Evolutionary conservation across 2,329 filamentous ascomycete genomes (phyloP), one percentile per base, ranked within the genome.

Genomic region (Didymella glomerata): DNA sequence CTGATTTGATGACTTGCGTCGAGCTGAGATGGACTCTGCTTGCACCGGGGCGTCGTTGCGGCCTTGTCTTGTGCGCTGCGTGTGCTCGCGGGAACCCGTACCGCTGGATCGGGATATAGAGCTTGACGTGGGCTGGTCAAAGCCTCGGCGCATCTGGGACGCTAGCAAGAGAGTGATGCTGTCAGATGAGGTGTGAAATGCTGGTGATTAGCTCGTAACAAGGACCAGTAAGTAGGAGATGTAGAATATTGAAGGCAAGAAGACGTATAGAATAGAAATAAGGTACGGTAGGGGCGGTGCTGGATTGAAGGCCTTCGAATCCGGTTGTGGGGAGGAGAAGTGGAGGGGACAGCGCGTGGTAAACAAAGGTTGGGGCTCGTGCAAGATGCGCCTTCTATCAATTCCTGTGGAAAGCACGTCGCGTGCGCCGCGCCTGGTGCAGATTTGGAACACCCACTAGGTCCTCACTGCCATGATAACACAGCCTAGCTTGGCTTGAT

Each of bases 361-460:
- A 41, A 48, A 56, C 38, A 50, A 61, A 69, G 60, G 66, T 61
- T 72, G 67, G 63, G 57, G 51, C 57, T 64, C 61, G 64, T 60
- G 68, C 52, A 58, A 67, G 52, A 61, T 66, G 72, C 66, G 69
- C 72, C 67, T 76, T 73, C 73, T 76, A 74, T 71, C 51, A 64
- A 71, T 69, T 72, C 65, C 52, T 63, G 45, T 64, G 57, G 64
- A 67, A 70, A 66, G 72, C 65, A 76, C 68, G 64, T 63, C 68
- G 63, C 63, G 60, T 68, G 62, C 65, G 60, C 57, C 57, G 55
- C 64, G 60, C 64, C 61, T 68, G 22, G 38, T 16, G 30, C 46
- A 28, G 27, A 28, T 24, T 16, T 25, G 52, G 45, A 40, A 49
- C 42, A 54, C 46, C 22, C 27, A 30, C 16, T 28, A 11, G 28